These are phyloP conservation scores for Lecanoromycetidae sp. DNA, from an alignment of 2,329 filamentous ascomycete species.

Conservation along the genomic window DNA sequence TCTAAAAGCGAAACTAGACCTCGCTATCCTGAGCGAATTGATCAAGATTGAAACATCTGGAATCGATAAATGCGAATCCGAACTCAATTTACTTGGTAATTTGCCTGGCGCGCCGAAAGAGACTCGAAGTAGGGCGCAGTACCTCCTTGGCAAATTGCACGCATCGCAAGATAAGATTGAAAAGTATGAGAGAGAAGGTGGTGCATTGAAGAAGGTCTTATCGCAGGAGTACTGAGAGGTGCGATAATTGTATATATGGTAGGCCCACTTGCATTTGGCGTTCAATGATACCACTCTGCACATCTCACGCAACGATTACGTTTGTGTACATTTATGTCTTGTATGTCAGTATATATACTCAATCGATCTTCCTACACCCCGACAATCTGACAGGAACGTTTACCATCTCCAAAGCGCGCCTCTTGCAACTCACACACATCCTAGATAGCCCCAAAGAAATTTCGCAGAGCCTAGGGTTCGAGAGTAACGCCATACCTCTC, in stretches of 20 bases:
- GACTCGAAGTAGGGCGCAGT: constrained; percentile 53
- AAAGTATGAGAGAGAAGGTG: constrained; percentile 61
- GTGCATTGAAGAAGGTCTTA: constrained; percentile 50
- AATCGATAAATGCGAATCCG: constrained; percentile 68
- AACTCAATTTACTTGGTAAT: constrained; percentile 58
- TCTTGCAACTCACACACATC: no score
- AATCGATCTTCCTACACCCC: background rate
- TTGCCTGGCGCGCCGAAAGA: constrained; percentile 61
- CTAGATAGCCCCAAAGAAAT: no score
- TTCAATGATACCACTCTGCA: constrained; percentile 12
- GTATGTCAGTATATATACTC: background rate
- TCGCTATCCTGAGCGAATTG: constrained; percentile 56
- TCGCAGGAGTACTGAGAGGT: constrained; percentile 9
- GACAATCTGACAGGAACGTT: background rate
- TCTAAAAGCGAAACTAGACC: constrained; percentile 59
- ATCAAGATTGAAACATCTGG: constrained; percentile 59
- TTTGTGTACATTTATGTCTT: background rate
- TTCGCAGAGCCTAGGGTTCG: no score
- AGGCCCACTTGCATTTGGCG: background rate
- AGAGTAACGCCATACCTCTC: no score
- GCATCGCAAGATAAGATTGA: constrained; percentile 64
- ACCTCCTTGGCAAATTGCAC: constrained; percentile 61
- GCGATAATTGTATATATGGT: background rate
- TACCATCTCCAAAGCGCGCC: background rate
- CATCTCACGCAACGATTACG: background rate